phyloP scores from a whole-genome alignment of 1,139 yeast species.

The Suhomyces anneliseae region DNA sequence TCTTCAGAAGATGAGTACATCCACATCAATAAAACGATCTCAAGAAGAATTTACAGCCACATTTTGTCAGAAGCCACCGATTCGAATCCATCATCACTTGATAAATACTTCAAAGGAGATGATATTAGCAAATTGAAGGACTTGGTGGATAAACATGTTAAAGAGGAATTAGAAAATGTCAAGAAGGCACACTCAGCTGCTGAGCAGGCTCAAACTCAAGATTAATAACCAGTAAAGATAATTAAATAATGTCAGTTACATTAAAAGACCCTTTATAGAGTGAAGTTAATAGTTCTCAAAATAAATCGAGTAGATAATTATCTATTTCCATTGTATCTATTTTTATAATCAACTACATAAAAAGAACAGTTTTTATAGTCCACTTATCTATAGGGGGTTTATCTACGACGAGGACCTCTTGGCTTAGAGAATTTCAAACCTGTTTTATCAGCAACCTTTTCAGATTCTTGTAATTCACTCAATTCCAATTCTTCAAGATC shows the following conservation, averaged over 20 bases:
- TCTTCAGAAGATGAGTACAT: slow-evolving; percentile 35
- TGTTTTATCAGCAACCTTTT: slow-evolving; percentile 15
- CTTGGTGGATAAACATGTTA: slow-evolving; percentile 26
- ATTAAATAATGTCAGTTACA: too few species aligned
- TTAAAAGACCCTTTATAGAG: too few species aligned
- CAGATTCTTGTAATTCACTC: slow-evolving; percentile 24
- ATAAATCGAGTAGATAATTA: too few species aligned
- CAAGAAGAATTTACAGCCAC: slow-evolving; percentile 47
- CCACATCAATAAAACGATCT: slow-evolving; percentile 36
- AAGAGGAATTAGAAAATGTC: slow-evolving; percentile 17
- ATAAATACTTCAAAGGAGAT: slow-evolving; percentile 18
- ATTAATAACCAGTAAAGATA: too few species aligned
- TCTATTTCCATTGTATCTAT: background rate
- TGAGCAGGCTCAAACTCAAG: too few species aligned
- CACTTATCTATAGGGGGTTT: slow-evolving; percentile 2
- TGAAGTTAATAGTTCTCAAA: too few species aligned
- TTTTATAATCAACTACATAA: background rate
- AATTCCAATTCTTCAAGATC: slow-evolving; percentile 66
- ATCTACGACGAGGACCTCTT: slow-evolving; percentile 55
- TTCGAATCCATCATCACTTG: slow-evolving; percentile 12
- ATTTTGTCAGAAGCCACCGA: slow-evolving; percentile 17
- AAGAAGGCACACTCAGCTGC: background rate
- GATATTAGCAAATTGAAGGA: slow-evolving; percentile 18
- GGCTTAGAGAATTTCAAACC: slow-evolving; percentile 50
- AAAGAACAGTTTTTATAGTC: background rate